Base-by-base conservation (phyloP, 306 rosid species). In the Quercus wislizeni region DNA sequence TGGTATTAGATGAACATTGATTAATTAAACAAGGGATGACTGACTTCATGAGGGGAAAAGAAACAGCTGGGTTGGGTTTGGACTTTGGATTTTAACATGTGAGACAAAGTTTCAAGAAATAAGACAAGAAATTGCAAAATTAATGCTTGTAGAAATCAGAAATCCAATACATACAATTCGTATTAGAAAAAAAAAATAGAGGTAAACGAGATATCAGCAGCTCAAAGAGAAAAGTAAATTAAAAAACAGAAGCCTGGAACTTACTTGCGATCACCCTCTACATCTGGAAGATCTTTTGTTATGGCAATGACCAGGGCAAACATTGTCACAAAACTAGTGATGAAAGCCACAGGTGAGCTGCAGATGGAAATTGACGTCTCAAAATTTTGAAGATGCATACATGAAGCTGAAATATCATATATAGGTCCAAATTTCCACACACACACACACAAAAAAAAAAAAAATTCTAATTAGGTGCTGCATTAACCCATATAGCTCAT, bases 201-300 rank as follows among this genome's bases (percentile, higher is more conserved):
- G n/a, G 59, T 69, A 28, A 30, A 67, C 12, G 9, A 71, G 55
- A 74, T 54, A 80, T 76, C 49, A 71, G 59, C 69, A 76, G n/a
- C 61, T 52, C 33, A 73, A 78, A 52, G 70, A 79, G 69, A 81
- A 27, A 74, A 76, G 75, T 55, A 64, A 76, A 74, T 78, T 41
- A 79, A 72, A 51, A 23, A 58, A 74, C 61, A 69, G 70, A 3
- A 28, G 65, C 30, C 9, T 38, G 78, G 73, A 84, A 77, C 91
- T 83, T 88, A 94, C 97, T 93, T 94, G 77, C 95, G 97, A 86
- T 94, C 97, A 6, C 97, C 99, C 83, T 92, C 99, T 75, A 94
- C 97, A 72, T 94, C 98, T 6, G 98, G 94, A 88, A 94, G 97
- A 90, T 94, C 98, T 87, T 94, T 94, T 57, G 98, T 94, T 75